Base-by-base conservation (phyloP, 257 asterid genomes). In the Nicotiana attenuata region DNA sequence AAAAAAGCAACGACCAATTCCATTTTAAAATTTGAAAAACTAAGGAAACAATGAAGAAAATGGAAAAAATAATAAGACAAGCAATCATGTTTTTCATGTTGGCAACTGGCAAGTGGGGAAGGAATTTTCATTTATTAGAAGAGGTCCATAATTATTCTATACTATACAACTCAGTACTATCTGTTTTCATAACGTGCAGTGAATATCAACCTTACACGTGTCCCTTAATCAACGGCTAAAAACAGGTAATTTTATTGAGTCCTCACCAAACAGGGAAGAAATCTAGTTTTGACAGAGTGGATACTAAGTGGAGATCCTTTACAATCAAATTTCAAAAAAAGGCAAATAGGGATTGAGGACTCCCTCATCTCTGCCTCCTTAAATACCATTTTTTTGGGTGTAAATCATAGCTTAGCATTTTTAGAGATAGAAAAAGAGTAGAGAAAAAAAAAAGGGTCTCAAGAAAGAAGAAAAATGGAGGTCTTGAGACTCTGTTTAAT, bases 81-180 rank as follows among this genome's bases (percentile, higher is more conserved):
- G 76, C 88, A 80, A 85, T 88, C 64, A 80, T 87, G 56, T 85
- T 28, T 53, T 57, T 60, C 90, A 84, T 83, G 84, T 85, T 86
- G 84, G 68, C 81, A 57, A 50, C 78, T 29, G 68, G 67, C 28
- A 33, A 67, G 77, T 41, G 33, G 78, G n/a, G 66, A 77, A 45
- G 79, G 84, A 82, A 56, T 66, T 81, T 79, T 59, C 53, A 20
- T 64, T 81, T 29, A 65, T 53, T 79, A 55, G 75, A 78, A 6
- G 63, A 50, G 80, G 85, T 28, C 88, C 83, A 60, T 80, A 47
- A 1, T 60, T 68, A 19, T 35, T 67, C 11, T 14, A 2, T 22
- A 79, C 60, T 11, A 33, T 81, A 86, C 95, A 91, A 89, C 96
- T 88, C 88, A 82, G 82, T n/a, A 78, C 20, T 35, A 81, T 65